phyloP scores from a whole-genome alignment of 2,329 filamentous ascomycete genomes.

The Sporothrix sp. region DNA sequence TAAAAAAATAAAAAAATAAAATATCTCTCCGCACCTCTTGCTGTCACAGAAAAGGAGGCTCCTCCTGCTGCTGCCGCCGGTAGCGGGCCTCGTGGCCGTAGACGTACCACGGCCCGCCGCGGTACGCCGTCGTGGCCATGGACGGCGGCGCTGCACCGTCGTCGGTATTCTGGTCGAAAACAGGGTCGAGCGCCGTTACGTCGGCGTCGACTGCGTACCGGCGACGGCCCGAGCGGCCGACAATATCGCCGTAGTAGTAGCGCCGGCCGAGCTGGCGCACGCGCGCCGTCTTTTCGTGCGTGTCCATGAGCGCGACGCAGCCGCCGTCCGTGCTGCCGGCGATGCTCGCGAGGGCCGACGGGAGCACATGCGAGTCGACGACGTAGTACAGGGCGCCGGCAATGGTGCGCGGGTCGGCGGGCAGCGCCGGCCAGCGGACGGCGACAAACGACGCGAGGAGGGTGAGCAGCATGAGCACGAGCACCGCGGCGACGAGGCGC shows the following conservation, averaged over 20 bases:
- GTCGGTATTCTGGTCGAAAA: not conserved
- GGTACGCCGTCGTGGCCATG: conserved; percentile 8
- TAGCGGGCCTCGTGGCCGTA: conserved; percentile 5
- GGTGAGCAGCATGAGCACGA: conserved; percentile 34
- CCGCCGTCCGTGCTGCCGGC: conserved; percentile 11
- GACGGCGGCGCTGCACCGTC: not conserved
- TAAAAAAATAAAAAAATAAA: not conserved
- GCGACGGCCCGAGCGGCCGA: conserved; percentile 19
- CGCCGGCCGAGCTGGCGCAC: conserved; percentile 23
- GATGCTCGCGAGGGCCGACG: conserved; percentile 19
- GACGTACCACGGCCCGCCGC: conserved; percentile 10
- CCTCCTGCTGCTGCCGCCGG: conserved; percentile 8
- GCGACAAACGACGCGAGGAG: conserved; percentile 29
- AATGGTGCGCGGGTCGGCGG: conserved; percentile 37
- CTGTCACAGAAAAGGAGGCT: not conserved
- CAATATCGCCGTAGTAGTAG: conserved; percentile 26
- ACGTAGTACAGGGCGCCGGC: conserved; percentile 38
- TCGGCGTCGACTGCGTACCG: conserved; percentile 22
- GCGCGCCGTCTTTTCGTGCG: conserved; percentile 20
- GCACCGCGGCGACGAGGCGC: conserved; percentile 29
- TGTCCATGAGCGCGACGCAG: conserved; percentile 21
- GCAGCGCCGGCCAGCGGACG: conserved; percentile 34
- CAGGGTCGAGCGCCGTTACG: conserved; percentile 1
- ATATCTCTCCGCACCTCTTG: not conserved
- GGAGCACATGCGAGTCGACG: conserved; percentile 22